phyloP scores from a whole-genome alignment of 352 stramenopile species.

The Pythium utonaiense region DNA sequence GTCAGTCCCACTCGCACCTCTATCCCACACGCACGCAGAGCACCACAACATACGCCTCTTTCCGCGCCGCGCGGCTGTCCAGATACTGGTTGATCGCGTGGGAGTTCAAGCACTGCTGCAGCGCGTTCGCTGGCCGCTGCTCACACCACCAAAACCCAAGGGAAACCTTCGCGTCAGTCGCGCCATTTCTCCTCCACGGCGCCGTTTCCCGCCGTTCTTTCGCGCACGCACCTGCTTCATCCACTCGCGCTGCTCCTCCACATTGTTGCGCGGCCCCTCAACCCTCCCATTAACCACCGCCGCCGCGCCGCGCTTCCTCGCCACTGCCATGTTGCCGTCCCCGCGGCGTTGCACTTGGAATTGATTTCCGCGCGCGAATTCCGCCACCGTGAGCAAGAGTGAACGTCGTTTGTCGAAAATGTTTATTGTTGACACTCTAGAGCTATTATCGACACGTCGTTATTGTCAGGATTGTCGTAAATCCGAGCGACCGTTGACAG shows the following conservation, averaged over 20 bases:
- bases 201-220: neutral
- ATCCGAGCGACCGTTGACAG: neutral
- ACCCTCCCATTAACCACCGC: neutral
- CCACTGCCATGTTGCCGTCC: neutral
- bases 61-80: slow-evolving; percentile 44
- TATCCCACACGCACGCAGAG: neutral
- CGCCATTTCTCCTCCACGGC: neutral
- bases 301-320: slow-evolving; percentile 14
- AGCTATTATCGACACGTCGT: slow-evolving; percentile 6
- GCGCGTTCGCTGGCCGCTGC: slow-evolving; percentile 35
- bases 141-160: neutral
- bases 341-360: slow-evolving; percentile 14
- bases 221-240: slow-evolving; percentile 37
- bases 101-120: slow-evolving; percentile 78
- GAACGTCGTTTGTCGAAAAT: slow-evolving; percentile 20
- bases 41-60: slow-evolving; percentile 33
- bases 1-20: neutral
- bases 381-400: slow-evolving; percentile 4
- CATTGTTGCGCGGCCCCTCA: slow-evolving; percentile 33
- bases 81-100: slow-evolving; percentile 74
- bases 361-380: slow-evolving; percentile 14
- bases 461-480: slow-evolving; percentile 6
- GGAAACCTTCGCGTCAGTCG: neutral
- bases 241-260: slow-evolving; percentile 65
- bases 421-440: neutral